Base-by-base conservation (phyloP, 495 filamentous ascomycete species). In the Penicillium verhagenii region DNA sequence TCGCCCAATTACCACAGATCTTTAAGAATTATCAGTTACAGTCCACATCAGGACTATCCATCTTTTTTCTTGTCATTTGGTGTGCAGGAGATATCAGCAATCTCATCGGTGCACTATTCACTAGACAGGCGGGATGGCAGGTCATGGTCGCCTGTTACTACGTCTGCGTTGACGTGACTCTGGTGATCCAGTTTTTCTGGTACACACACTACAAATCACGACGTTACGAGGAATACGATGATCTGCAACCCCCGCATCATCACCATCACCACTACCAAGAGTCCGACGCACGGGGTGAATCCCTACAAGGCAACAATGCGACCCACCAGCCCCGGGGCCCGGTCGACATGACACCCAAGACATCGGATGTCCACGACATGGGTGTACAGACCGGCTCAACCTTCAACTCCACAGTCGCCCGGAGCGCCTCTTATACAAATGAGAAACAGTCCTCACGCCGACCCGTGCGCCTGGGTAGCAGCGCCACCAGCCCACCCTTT, bases 1-100 rank as follows among this genome's bases (percentile, higher is more conserved):
- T 88, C 61, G 87, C 87, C 24, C 87, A 90, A 66, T 70, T 90
- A 18, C 87, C 87, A 3, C 87, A 90, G 59, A 86, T 90, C 39
- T 84, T 80, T 69, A 88, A 87, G 73, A 90, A 90, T 64, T 83
- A 82, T 58, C 75, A 76, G 43, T 61, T 87, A 8, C 72, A 83
- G 54, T 88, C 86, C 3, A 88, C 86, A 0, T 83, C 85, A 6
- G 87, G 87, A 4, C 64, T 90, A 37, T 87, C 84, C 3, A 76
- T 86, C 50, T 87, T 82, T 53, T 90, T 90, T 61, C 68, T 90
- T 35, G 70, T 82, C 1, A 85, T 87, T 64, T 90, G 87, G 87
- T 78, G 86, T 50, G 64, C 86, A 4, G 87, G 87, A 24, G 87
- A 90, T 67, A 55, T 81, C n/a, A 81, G 82, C 61, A 90, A 90